Evolutionary conservation across 331 rosid species (phyloP), one percentile per base, ranked within the genome.

Genomic region (Pyrus hybrid): DNA sequence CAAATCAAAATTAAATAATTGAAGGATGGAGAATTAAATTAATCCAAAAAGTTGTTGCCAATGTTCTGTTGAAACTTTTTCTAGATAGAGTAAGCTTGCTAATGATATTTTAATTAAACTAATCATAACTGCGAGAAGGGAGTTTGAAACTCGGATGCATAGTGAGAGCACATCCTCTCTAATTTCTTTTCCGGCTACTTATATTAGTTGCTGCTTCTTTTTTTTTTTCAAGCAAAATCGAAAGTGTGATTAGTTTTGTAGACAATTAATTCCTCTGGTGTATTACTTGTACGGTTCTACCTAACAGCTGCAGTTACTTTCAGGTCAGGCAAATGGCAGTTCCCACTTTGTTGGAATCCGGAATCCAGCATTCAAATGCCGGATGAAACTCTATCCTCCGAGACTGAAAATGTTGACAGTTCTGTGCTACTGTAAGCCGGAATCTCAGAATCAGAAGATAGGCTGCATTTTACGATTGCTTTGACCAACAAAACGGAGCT

Each of bases 311-410:
- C 43, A 2, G 21, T 37, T 11, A 11, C 77, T 77, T 77, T 60
- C 82, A 87, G 96, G 93, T 91, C 29, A 87, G 68, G 77, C 89
- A 87, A 81, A 87, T 91, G 96, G 88, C 87, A 45, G 83, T 79
- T 62, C 90, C 96, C 22, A 84, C 80, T 63, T 58, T 91, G 85
- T 63, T 79, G 67, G 96, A 88, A 81, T 80, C 13, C 43, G 43
- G 96, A 88, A 72, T 69, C 80, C 25, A 81, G 84, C 29, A 62
- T 84, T 53, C 41, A 82, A 33, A 63, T 88, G 41, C 79, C 86
- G 12, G 87, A 88, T 20, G 85, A 88, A 79, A n/a, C 76, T 78
- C 80, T 91, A 37, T 37, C 43, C 43, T 79, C 13, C 78, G 28
- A n/a, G 86, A 83, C 73, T 77, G 65, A 73, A 53, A 22, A 8